These are phyloP conservation scores for Rhododendron henanense DNA, from an alignment of 148 eudicot genomes.

Conservation along the genomic window DNA sequence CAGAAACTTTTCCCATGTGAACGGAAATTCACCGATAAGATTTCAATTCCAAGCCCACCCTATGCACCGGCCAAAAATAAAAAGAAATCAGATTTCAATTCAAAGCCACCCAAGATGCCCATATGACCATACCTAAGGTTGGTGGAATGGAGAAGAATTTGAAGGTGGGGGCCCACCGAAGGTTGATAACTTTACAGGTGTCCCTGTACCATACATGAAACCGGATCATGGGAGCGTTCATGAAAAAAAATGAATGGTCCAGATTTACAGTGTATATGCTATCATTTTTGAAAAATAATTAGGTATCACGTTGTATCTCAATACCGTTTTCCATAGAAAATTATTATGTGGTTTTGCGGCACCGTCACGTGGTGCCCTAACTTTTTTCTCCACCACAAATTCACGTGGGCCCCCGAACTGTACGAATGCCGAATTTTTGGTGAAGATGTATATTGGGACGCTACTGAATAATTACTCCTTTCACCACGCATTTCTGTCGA, in stretches of 20 bases:
- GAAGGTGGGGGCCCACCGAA: slow-evolving; percentile 3
- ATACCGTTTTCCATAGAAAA: no score
- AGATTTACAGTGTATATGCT: no score
- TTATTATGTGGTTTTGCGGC: no score
- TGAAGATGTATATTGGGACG: no score
- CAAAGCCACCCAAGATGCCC: not conserved
- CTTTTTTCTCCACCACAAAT: not conserved
- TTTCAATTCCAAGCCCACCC: slow-evolving; percentile 2
- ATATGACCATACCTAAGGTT: slow-evolving; percentile 15
- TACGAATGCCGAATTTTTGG: no score
- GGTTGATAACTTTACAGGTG: slow-evolving; percentile 18
- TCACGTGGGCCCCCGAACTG: not conserved
- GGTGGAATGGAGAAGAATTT: slow-evolving; percentile 22
- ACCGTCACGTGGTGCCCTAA: not conserved
- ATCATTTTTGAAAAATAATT: no score
- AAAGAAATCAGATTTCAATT: slow-evolving; percentile 4
- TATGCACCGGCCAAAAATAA: slow-evolving; percentile 18
- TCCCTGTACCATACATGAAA: not conserved
- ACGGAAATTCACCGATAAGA: slow-evolving; percentile 9
- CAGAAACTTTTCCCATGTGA: slow-evolving; percentile 28
- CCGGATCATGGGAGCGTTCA: no score
- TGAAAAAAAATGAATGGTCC: no score
- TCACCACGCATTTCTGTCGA: no score
- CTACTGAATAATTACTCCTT: no score
- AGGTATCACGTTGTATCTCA: no score